Evolutionary conservation across 2,329 filamentous ascomycete species (phyloP).

Genomic region (Exophiala sp.): DNA sequence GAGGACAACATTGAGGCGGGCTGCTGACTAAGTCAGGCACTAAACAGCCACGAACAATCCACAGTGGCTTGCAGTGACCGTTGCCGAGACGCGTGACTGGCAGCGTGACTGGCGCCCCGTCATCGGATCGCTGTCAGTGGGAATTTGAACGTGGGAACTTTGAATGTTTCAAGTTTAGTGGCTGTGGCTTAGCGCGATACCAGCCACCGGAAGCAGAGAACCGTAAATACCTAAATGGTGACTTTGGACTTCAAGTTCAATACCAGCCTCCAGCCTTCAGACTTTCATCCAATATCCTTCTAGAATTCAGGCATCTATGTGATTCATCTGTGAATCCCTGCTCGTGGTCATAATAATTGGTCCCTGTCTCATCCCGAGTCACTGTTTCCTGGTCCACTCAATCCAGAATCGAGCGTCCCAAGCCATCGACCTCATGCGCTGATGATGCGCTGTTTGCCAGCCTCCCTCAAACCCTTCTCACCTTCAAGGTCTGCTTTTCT

Average conservation of each 20-base stretch:
- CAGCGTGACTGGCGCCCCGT: too few species aligned
- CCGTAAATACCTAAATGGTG: too few species aligned
- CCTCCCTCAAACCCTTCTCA: not conserved
- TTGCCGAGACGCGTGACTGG: too few species aligned
- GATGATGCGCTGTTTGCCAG: constrained; percentile 4
- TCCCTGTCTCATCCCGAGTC: not conserved
- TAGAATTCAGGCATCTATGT: constrained; percentile 3
- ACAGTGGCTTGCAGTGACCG: too few species aligned
- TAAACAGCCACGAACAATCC: too few species aligned
- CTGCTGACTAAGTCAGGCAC: too few species aligned
- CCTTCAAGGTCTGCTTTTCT: not conserved
- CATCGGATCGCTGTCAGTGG: too few species aligned
- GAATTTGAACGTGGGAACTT: too few species aligned
- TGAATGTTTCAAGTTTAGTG: not conserved
- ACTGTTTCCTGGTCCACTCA: not conserved
- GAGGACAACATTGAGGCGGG: too few species aligned
- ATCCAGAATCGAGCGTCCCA: not conserved
- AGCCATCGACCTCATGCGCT: not conserved
- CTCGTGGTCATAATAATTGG: constrained; percentile 3
- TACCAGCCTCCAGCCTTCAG: constrained; percentile 14
- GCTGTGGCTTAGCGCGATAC: constrained; percentile 2
- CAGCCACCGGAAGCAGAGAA: constrained; percentile 13
- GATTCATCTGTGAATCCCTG: too few species aligned
- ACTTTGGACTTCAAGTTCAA: not conserved
- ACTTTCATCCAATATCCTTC: constrained; percentile 15